Evolutionary conservation across 2,329 filamentous ascomycete genomes (phyloP).

Genomic region (Talaromyces islandicus): DNA sequence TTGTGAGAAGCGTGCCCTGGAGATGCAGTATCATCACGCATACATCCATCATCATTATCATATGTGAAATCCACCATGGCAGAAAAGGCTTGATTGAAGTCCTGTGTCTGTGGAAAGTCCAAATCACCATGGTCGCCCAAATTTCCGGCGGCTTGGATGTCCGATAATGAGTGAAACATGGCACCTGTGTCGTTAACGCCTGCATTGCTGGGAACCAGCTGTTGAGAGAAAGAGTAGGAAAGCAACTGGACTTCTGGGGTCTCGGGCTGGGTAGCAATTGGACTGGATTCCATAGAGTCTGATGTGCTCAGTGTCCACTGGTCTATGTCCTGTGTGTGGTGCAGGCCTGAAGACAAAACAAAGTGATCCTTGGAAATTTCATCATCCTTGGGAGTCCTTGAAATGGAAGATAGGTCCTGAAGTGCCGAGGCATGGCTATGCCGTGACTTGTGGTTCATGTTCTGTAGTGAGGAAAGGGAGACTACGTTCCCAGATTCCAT

Average conservation of each 20-base stretch:
- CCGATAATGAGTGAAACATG: slow-evolving; percentile 33
- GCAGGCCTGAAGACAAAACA: slow-evolving; percentile 35
- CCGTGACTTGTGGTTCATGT: slow-evolving; percentile 28
- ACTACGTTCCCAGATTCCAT: slow-evolving; percentile 32
- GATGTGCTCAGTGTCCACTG: slow-evolving; percentile 34
- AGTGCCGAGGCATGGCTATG: slow-evolving; percentile 30
- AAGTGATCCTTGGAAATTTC: slow-evolving; percentile 37
- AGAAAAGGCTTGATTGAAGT: slow-evolving; percentile 30
- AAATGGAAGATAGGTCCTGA: slow-evolving; percentile 33
- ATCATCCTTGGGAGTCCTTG: slow-evolving; percentile 37
- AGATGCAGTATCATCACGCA: slow-evolving; percentile 32
- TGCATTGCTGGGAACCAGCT: slow-evolving; percentile 32
- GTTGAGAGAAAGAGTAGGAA: slow-evolving; percentile 37
- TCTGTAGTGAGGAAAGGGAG: slow-evolving; percentile 28
- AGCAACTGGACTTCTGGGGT: slow-evolving; percentile 37
- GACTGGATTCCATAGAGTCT: slow-evolving; percentile 33
- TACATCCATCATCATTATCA: slow-evolving; percentile 36
- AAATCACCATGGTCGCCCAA: slow-evolving; percentile 32
- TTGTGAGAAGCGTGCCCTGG: slow-evolving; percentile 32
- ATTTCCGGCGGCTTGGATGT: slow-evolving; percentile 32
- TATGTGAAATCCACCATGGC: slow-evolving; percentile 35
- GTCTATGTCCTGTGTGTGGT: slow-evolving; percentile 30
- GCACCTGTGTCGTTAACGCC: slow-evolving; percentile 27
- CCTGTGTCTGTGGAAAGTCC: slow-evolving; percentile 29
- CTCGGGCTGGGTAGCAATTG: slow-evolving; percentile 31